These are phyloP conservation scores for Paramecium primaurelia DNA, from an alignment of 73 alveolate genomes.

Conservation along the genomic window DNA sequence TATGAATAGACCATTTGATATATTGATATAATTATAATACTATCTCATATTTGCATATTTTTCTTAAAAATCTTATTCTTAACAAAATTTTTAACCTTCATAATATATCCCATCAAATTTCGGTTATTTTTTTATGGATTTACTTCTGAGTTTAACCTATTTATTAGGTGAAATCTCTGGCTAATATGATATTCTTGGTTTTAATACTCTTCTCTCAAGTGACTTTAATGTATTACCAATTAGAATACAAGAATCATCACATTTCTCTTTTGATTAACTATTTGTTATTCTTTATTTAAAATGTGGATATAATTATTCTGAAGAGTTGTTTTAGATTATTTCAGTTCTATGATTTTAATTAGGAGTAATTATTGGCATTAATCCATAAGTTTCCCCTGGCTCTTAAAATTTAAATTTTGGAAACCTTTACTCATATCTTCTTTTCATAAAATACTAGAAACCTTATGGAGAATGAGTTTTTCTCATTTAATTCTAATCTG, in stretches of 20 bases:
- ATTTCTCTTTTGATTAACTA: not conserved
- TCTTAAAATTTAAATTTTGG: not conserved
- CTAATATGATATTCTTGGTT: not conserved
- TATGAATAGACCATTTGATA: not conserved
- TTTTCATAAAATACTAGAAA: not conserved
- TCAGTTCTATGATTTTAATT: not conserved
- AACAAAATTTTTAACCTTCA: not conserved
- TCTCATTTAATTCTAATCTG: not conserved
- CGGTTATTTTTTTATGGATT: not conserved
- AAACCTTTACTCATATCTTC: not conserved
- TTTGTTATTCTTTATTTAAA: not conserved
- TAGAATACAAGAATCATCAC: not conserved
- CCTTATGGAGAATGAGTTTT: constrained; percentile 12
- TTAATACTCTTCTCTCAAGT: not conserved
- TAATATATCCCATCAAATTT: not conserved
- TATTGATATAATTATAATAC: not conserved
- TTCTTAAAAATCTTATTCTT: not conserved
- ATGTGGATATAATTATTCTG: not conserved
- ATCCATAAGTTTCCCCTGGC: not conserved
- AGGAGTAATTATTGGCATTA: not conserved
- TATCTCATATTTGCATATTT: not conserved
- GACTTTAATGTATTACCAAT: not conserved
- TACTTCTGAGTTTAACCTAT: not conserved
- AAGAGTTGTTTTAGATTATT: not conserved
- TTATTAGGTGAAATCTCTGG: not conserved